A percentile compares a stretch with the other conserved stretches of the same genome.
phyloP scores from a whole-genome alignment of 371 early-diverging fungal genomes.

The Mortierella sp. region DNA sequence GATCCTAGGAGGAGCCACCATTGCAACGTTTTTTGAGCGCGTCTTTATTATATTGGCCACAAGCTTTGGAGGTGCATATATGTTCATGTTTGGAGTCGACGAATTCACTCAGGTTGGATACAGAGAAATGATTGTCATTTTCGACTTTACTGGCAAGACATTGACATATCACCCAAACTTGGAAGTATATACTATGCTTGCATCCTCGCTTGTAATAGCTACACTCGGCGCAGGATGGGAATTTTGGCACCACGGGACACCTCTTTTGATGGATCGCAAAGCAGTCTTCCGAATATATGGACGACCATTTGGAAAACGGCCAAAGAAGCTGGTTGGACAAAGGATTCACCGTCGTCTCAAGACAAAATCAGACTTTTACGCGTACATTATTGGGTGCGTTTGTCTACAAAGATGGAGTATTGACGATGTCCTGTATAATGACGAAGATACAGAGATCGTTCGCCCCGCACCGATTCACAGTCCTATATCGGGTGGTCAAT shows the following conservation, averaged over 20 bases:
- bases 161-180: constrained; percentile 43
- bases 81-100: constrained; percentile 56
- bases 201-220: constrained; percentile 26
- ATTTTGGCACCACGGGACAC: constrained; percentile 48
- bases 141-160: constrained; percentile 52
- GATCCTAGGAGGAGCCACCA: constrained; percentile 29
- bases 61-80: constrained; percentile 52
- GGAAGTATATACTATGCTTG: constrained; percentile 49
- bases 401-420: constrained; percentile 33
- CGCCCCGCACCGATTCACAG: background rate
- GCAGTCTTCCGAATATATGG: constrained; percentile 52
- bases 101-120: constrained; percentile 56
- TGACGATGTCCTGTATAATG: constrained; percentile 34
- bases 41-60: constrained; percentile 44
- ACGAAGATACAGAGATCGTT: background rate
- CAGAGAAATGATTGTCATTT: constrained; percentile 57
- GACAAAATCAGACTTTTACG: constrained; percentile 24
- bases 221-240: constrained; percentile 45
- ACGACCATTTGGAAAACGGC: constrained; percentile 51
- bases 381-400: constrained; percentile 13
- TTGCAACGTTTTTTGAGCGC: constrained; percentile 51
- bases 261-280: constrained; percentile 35
- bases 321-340: constrained; percentile 39
- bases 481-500: background rate
- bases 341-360: constrained; percentile 41